A percentile compares a stretch with the other conserved stretches of the same genome.
phyloP scores from a whole-genome alignment of 2,329 filamentous ascomycete species.

The Anthostomella pinea region DNA sequence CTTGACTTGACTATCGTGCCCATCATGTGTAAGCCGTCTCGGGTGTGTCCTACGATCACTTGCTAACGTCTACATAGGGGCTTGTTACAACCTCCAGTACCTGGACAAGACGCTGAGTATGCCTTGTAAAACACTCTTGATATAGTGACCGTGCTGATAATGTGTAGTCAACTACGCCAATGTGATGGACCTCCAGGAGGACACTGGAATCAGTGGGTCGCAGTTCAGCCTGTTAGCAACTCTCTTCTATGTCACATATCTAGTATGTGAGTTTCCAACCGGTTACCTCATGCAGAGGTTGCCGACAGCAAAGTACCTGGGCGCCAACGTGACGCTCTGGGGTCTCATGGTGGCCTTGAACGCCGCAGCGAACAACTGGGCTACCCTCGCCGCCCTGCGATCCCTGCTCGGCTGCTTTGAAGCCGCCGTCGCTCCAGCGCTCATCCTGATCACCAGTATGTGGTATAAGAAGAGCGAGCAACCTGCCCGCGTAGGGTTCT shows the following conservation, averaged over 20 bases:
- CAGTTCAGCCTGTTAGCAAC: conserved; percentile 31
- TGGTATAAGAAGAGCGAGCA: conserved; percentile 57
- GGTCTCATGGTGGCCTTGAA: conserved; percentile 46
- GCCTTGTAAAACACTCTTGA: background rate
- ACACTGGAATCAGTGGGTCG: conserved; percentile 27
- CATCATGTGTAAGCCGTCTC: conserved; percentile 24
- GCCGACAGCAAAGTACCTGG: conserved; percentile 52
- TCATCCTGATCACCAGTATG: conserved; percentile 54
- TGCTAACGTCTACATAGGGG: conserved; percentile 16
- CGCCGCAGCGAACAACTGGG: conserved; percentile 48
- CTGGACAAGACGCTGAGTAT: conserved; percentile 30
- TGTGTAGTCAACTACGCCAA: conserved; percentile 29
- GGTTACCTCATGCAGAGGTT: conserved; percentile 51
- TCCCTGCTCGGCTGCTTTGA: conserved; percentile 54
- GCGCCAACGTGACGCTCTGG: conserved; percentile 43
- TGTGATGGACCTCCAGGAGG: conserved; percentile 29
- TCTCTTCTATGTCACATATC: conserved; percentile 33
- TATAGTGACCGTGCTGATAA: no score
- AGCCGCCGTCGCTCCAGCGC: conserved; percentile 49
- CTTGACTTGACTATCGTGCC: conserved; percentile 31
- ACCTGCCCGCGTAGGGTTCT: conserved; percentile 54
- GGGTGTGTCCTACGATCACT: background rate
- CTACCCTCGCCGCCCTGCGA: conserved; percentile 45
- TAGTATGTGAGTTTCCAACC: conserved; percentile 31
- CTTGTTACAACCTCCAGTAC: conserved; percentile 31